These are phyloP conservation scores for Beta vulgaris DNA, from an alignment of 148 eudicot species.

Conservation along the genomic window DNA sequence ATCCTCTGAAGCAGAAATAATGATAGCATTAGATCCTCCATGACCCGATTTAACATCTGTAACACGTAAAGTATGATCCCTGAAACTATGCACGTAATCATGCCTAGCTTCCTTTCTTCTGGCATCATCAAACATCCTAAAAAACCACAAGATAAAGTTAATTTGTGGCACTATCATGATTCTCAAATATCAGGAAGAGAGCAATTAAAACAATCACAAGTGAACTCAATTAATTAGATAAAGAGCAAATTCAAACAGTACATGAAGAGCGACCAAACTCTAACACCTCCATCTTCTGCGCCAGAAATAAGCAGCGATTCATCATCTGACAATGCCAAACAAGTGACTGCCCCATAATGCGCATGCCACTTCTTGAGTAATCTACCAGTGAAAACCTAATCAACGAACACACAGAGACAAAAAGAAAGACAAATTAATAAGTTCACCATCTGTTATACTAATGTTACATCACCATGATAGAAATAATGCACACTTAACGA, in stretches of 20 bases:
- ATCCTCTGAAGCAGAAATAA: constrained; percentile 88
- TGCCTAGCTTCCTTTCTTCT: constrained; percentile 54
- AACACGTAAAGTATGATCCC: constrained; percentile 66
- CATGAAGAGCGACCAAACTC: constrained; percentile 83
- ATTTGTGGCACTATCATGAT: neutral
- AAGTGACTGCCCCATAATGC: constrained; percentile 72
- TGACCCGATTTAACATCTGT: constrained; percentile 73
- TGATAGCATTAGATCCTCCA: constrained; percentile 80
- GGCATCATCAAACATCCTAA: constrained; percentile 72
- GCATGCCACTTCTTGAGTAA: constrained; percentile 90
- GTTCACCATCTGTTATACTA: neutral
- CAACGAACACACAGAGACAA: neutral
- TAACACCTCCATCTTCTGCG: constrained; percentile 82
- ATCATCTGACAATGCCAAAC: constrained; percentile 65
- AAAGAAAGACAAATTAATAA: neutral
- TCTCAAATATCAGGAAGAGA: neutral
- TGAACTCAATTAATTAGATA: neutral
- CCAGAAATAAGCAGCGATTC: constrained; percentile 84
- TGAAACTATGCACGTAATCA: constrained; percentile 63
- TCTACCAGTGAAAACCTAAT: constrained; percentile 71
- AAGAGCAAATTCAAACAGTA: constrained; percentile 26
- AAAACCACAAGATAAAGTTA: neutral
- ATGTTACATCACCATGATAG: neutral
- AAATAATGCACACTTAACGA: neutral
- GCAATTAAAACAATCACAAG: neutral